Base-by-base conservation (phyloP, 305 asterid genomes). In the Withania somnifera region DNA sequence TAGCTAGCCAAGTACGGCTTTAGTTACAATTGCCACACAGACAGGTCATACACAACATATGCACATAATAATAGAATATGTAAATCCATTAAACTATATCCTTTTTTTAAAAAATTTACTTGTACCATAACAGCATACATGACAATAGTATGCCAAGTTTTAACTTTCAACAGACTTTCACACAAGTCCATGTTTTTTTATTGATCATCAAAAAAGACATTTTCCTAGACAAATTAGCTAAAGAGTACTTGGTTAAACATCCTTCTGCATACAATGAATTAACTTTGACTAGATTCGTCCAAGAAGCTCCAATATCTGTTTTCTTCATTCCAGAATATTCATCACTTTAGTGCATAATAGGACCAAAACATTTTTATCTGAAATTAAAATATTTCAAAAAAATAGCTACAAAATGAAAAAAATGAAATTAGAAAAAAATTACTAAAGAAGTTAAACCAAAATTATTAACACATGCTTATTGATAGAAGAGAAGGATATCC, bases 401-500 rank as follows among this genome's bases (percentile, higher is more conserved):
- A 50, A 73, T 47, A 75, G 28, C 26, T 75, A 50, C 11, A 68
- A 68, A 56, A 14, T 15, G 13, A 7, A 30, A 64, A 60, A 36
- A n/a, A 67, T 34, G 24, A 64, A 2, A 32, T 0, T 51, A 0
- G 11, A 58, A 19, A 38, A 40, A 8, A 24, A 45, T 1, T 14
- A 5, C 76, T 67, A 71, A 58, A 71, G 58, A 71, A 68, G 11
- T 6, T 38, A 54, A 40, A 17, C 1, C 32, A 69, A 71, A 51
- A 15, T 71, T 71, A 19, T 50, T 50, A 75, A 9, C n/a, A 5
- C 80, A 28, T 28, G 24, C 10, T 75, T 50, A 75, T 17, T n/a
- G 8, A 75, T 30, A 17, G 30, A 75, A 75, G 63, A 71, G 15
- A 95, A 93, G 99, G 99, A 96, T 94, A 96, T 96, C 99, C 90